Percentiles rank a stretch among this genome's conserved stretches.
Evolutionary conservation across 225 moss, liverwort and hornwort species (phyloP).

Genomic region (Climacium dendroides): DNA sequence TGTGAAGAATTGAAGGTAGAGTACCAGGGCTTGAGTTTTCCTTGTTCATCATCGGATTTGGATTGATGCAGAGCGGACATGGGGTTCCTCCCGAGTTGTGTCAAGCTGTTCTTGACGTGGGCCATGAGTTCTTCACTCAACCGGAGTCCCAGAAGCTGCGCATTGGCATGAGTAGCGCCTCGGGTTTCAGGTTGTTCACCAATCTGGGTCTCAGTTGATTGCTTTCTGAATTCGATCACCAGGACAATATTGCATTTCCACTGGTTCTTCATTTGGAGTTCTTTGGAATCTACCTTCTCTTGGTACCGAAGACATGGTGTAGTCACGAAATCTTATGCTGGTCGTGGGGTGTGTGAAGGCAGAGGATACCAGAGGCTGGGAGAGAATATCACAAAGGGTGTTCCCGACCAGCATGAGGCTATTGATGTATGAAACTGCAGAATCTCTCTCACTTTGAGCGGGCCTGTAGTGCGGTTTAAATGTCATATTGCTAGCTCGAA

Average conservation of each 20-base stretch:
- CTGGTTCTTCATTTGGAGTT: neutral
- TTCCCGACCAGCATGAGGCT: slow-evolving; percentile 82
- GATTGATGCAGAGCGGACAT: slow-evolving; percentile 65
- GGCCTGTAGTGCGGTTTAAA: neutral
- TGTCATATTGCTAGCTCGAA: neutral
- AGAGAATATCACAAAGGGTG: slow-evolving; percentile 73
- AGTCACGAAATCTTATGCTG: neutral
- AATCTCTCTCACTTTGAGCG: neutral
- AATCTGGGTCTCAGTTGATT: neutral
- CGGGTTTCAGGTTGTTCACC: slow-evolving; percentile 59
- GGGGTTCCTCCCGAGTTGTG: slow-evolving; percentile 54
- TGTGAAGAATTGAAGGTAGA: neutral
- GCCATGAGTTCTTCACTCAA: slow-evolving; percentile 61
- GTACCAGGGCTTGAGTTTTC: neutral
- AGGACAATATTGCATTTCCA: neutral
- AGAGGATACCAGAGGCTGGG: slow-evolving; percentile 94
- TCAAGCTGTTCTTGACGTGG: slow-evolving; percentile 56
- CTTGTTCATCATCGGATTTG: neutral
- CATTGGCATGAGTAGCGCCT: slow-evolving; percentile 47
- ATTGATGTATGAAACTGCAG: slow-evolving; percentile 50
- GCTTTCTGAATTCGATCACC: neutral
- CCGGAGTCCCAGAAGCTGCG: slow-evolving; percentile 53
- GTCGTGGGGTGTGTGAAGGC: slow-evolving; percentile 22
- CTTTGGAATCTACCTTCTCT: neutral
- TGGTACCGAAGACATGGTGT: neutral